Evolutionary conservation across 257 asterid genomes (phyloP), one percentile per base, ranked within the genome.

Genomic region (Plantago ovata): DNA sequence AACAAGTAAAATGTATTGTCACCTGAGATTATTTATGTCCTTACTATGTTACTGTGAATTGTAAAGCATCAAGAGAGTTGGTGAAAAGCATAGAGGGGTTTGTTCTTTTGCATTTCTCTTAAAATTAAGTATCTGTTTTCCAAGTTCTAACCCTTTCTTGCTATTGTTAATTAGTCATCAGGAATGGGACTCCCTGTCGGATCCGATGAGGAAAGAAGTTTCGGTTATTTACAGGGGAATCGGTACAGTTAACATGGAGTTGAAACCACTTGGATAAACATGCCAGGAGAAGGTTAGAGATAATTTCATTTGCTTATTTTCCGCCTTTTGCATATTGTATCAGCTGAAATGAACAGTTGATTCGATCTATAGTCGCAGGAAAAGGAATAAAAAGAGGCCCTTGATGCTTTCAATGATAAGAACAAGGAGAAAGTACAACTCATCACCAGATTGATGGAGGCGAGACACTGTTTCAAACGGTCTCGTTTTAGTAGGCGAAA

Each of bases 381-480:
- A 77, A 79, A 75, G 69, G 98, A 93, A 68, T 93, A 89, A 82
- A 93, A 89, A 72, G 98, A 93, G 57, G 94, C 97, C 33, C 97
- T 93, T 16, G 98, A 93, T 44, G 89, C 95, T n/a, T 89, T 93
- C 87, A 93, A 89, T 54, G 97, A 86, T 1, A 93, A 86, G 93
- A 87, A 93, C 97, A 89, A 75, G 62, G 98, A 93, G 64, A 93
- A 89, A 77, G 97, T 84, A 18, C 96, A 86, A 74, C 87, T 93
- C 10, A 86, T 93, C 72, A 73, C 94, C 61, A 76, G 87, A 77
- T 76, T 93, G 91, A 89, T 84, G 98, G 98, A 93, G 98, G 98
- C 89, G 68, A 77, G 82, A 43, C 57, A 42, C 36, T 42, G 45
- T 20, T 18, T 66, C 50, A 33, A 11, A 9, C 28, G 36, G 44